A percentile compares a stretch with the other conserved stretches of the same genome.
phyloP scores from a whole-genome alignment of 352 stramenopile genomes.

The Peronospora farinosa region DNA sequence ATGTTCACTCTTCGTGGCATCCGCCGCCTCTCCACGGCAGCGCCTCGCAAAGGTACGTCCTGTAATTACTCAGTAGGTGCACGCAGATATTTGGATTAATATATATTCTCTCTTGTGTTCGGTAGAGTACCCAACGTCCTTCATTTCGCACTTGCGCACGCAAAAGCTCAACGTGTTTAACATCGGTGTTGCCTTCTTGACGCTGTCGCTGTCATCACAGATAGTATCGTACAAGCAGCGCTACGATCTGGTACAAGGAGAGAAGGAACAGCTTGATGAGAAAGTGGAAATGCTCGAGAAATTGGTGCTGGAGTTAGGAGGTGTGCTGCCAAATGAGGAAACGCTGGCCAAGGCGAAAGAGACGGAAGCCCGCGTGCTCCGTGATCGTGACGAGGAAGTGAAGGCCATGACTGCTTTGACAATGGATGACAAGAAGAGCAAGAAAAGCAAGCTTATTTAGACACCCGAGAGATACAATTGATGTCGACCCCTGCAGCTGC shows the following conservation, averaged over 20 bases:
- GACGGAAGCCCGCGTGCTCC: slow-evolving; percentile 25
- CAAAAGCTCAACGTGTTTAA: slow-evolving; percentile 86
- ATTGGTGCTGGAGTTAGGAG: slow-evolving; percentile 56
- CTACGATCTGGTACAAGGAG: slow-evolving; percentile 31
- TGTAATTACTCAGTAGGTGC: not conserved
- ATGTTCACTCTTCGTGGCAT: slow-evolving; percentile 37
- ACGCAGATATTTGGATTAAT: not conserved
- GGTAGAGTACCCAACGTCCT: slow-evolving; percentile 75
- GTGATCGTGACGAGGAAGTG: slow-evolving; percentile 35
- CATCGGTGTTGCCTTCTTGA: slow-evolving; percentile 77
- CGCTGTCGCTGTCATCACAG: slow-evolving; percentile 79
- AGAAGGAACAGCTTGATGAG: slow-evolving; percentile 40
- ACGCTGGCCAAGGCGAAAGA: slow-evolving; percentile 48
- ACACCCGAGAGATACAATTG: not conserved
- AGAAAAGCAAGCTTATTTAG: slow-evolving; percentile 72
- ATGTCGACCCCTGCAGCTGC: slow-evolving; percentile 1
- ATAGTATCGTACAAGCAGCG: slow-evolving; percentile 72
- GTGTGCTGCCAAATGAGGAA: slow-evolving; percentile 50
- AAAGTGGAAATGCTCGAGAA: slow-evolving; percentile 53
- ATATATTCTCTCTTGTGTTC: not conserved
- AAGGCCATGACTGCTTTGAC: slow-evolving; percentile 31
- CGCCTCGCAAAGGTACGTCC: slow-evolving; percentile 35
- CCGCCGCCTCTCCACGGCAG: slow-evolving; percentile 37
- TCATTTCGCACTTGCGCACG: slow-evolving; percentile 66
- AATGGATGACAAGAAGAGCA: slow-evolving; percentile 30